Conservation (phyloP, 2,329 filamentous ascomycete genomes). For the Rutstroemia sp. region DNA sequence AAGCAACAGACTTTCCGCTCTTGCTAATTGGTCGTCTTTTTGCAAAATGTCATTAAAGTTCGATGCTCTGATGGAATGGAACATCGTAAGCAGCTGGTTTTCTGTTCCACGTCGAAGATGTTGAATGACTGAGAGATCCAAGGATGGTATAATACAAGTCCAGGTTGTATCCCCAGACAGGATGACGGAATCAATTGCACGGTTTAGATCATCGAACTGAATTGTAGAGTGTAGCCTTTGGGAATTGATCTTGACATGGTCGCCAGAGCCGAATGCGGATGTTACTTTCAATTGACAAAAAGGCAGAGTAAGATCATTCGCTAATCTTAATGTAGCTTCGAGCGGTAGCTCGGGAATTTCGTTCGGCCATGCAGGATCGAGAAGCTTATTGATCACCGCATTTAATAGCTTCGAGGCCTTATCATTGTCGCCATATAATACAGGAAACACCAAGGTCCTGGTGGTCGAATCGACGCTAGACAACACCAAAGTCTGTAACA, state of each 20-base stretch:
- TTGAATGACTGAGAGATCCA: constrained; percentile 51
- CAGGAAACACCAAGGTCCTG: constrained; percentile 21
- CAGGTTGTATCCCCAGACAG: constrained; percentile 53
- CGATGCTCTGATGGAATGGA: constrained; percentile 38
- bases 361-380: constrained; percentile 11
- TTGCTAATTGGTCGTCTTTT: constrained; percentile 3
- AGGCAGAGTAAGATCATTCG: constrained; percentile 58
- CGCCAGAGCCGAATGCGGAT: constrained; percentile 43
- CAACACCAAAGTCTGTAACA: constrained; percentile 25
- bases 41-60: constrained; percentile 37
- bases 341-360: constrained; percentile 36
- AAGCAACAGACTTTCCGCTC: constrained; percentile 4
- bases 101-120: constrained; percentile 52
- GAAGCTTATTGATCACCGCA: constrained; percentile 19
- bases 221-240: constrained; percentile 28
- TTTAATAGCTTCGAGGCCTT: background rate
- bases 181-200: constrained; percentile 54
- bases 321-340: constrained; percentile 49
- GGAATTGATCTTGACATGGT: constrained; percentile 31
- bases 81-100: constrained; percentile 46
- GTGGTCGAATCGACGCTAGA: constrained; percentile 20
- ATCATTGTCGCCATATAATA: constrained; percentile 13
- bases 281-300: constrained; percentile 65
- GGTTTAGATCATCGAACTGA: constrained; percentile 27
- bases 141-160: constrained; percentile 53